Base-by-base conservation (phyloP, 352 stramenopile species). In the Blastocystis sp. region DNA sequence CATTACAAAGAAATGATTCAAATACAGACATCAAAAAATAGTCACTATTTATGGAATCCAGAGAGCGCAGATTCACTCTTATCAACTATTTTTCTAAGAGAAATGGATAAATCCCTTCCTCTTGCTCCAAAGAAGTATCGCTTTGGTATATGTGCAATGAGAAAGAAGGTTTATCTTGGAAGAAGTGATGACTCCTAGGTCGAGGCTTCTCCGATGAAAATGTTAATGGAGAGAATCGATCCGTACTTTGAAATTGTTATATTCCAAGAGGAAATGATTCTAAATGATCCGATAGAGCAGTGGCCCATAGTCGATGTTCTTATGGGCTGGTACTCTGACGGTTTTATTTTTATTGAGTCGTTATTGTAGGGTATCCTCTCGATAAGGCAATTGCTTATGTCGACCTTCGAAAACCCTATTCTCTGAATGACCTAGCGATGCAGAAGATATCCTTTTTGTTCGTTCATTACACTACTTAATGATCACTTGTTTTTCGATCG, bases 141-240 rank as follows among this genome's bases (percentile, higher is more conserved):
- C 16, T 88, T 99, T 5, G 97, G 96, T 43, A 96, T 99, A 56
- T 99, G 96, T 90, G 97, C 97, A 62, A 98, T 99, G 96, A 96
- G 98, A 91, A 99, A 99, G 92, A 99, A 99, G 93, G 97, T 96
- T 70, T 91, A 98, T 94, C 53, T 98, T 98, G 91, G 96, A 96
- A 64, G 98, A 98, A 96, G 92, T 93, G 54, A 96, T 98, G 91
- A 99, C 98, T 90, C 89, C 98, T 34, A 93, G 93, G 30, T 93
- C 96, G 41, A 93, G 98, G 3, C 92, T 92, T 90, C 95, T 96
- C 91, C 94, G 96, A 90, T 93, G 93, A 79, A 93, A 62, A 76
- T 89, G 53, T 39, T 89, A 16, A 55, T 89, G 20, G 66, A 79
- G 26, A 69, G 66, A 37, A 89, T 89, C 20, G 9, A 9, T 20